Base-by-base conservation (phyloP, 768 basidiomycete genomes). In the Dioszegia hungarica region DNA sequence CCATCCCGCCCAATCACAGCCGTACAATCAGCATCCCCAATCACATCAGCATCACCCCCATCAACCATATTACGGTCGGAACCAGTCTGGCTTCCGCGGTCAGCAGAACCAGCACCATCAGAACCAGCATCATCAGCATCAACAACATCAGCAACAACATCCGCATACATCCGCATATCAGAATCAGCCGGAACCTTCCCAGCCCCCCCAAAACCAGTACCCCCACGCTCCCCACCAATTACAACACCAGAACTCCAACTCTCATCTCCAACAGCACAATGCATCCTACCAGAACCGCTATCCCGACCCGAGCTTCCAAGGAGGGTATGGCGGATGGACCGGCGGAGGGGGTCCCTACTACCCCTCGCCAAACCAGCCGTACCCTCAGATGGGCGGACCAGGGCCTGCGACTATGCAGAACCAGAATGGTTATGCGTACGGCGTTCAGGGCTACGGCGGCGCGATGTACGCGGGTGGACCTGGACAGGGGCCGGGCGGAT, bases 341-440 rank as follows among this genome's bases (percentile, higher is more conserved):
- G 49, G 49, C 15, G 34, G 34, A 5, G 49, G 49, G 8, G 49
- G 49, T 5, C 34, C 34, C 15, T 51, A 51, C 36, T 39, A 51
- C 22, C 49, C 47, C n/a, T 33, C 34, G 17, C 49, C 49, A 5
- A 38, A 27, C 14, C 34, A 46, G 22, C 60, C 51, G 15, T 64
- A 64, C 53, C 56, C 62, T 34, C 60, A 60, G 22, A 63, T 68
- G 56, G 70, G 70, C 27, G 70, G 60, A 20, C 69, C 69, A 17
- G 70, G 70, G 39, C 69, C 69, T 19, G 61, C 56, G 34, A 66
- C 70, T 12, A 57, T 54, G 39, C 67, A 66, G 12, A 66, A 68
- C 57, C 70, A 72, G 53, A 66, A 68, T 37, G 67, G 64, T 2
- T 68, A 70, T 45, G 57, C 49, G 9, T 57, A 58, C 12, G 50